phyloP scores from a whole-genome alignment of 306 rosid species.

The Cicer judaicum region DNA sequence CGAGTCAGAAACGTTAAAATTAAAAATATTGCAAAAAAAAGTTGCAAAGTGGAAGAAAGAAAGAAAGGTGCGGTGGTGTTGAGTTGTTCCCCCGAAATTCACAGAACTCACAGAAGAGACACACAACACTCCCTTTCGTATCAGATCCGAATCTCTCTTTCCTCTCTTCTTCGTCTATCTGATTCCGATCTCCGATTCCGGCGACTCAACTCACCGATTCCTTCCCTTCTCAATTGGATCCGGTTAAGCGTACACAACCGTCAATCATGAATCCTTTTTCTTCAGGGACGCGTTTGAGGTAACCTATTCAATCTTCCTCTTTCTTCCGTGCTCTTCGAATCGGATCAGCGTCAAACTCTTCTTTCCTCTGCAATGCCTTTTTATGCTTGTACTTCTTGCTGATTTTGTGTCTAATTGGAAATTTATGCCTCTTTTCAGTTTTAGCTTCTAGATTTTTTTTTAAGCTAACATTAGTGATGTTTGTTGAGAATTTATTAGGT shows the following conservation, averaged over 20 bases:
- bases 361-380: constrained; percentile 30
- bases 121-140: constrained; percentile 44
- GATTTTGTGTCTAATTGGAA: constrained; percentile 17
- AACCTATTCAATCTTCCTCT: constrained; percentile 42
- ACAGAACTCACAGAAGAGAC: constrained; percentile 18
- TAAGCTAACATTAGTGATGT: constrained; percentile 38
- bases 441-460: constrained; percentile 30
- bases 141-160: constrained; percentile 74
- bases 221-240: constrained; percentile 56
- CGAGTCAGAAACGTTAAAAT: constrained; percentile 37
- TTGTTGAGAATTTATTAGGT: constrained; percentile 27
- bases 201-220: constrained; percentile 47
- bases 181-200: constrained; percentile 65
- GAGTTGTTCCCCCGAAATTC: constrained; percentile 42
- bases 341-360: constrained; percentile 46
- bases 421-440: constrained; percentile 26
- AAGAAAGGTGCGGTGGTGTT: constrained; percentile 42
- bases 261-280: constrained; percentile 94
- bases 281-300: constrained; percentile 98
- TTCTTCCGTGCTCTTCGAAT: constrained; percentile 14
- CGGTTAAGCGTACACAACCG: constrained; percentile 45
- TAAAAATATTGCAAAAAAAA: constrained; percentile 38
- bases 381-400: constrained; percentile 23
- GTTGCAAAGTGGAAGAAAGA: constrained; percentile 47
- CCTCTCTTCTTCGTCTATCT: constrained; percentile 45